Percentiles rank a stretch among this genome's conserved stretches.
Evolutionary conservation across 1,284 basidiomycete genomes (phyloP).

Genomic region (Microstroma glucosiphilum): DNA sequence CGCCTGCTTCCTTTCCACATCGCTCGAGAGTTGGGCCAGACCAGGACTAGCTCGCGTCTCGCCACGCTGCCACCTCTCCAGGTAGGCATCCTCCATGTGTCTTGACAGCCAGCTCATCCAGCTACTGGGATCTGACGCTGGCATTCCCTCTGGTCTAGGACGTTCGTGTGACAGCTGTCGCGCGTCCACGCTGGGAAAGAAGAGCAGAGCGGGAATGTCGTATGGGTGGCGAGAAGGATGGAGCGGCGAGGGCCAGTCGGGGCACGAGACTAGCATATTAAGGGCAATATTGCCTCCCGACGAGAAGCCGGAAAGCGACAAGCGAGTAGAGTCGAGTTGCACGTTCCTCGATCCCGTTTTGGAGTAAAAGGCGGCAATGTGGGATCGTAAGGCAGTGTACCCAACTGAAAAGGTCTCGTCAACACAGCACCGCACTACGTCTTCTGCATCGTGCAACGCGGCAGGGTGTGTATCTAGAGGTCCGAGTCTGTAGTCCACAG

Average conservation of each 20-base stretch:
- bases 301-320: slow-evolving; percentile 10
- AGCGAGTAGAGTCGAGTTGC: background rate
- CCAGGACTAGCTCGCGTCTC: slow-evolving; percentile 35
- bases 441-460: slow-evolving; percentile 15
- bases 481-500: slow-evolving; percentile 28
- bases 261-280: slow-evolving; percentile 15
- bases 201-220: slow-evolving; percentile 29
- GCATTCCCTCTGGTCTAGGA: slow-evolving; percentile 24
- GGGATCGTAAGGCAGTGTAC: no score
- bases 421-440: slow-evolving; percentile 10
- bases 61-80: slow-evolving; percentile 18
- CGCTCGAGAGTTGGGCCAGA: slow-evolving; percentile 18
- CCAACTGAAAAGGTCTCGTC: slow-evolving; percentile 4
- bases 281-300: slow-evolving; percentile 15
- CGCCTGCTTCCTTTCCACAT: slow-evolving; percentile 4
- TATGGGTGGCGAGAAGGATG: slow-evolving; percentile 1
- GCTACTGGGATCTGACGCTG: no score
- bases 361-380: no score
- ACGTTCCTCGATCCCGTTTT: background rate
- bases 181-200: slow-evolving; percentile 35
- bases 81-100: slow-evolving; percentile 27
- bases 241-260: slow-evolving; percentile 16
- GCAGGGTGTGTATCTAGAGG: slow-evolving; percentile 13
- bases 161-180: slow-evolving; percentile 29
- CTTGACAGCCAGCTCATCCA: slow-evolving; percentile 20